phyloP scores from a whole-genome alignment of 768 basidiomycete species.

The Rhizopogon sp. region DNA sequence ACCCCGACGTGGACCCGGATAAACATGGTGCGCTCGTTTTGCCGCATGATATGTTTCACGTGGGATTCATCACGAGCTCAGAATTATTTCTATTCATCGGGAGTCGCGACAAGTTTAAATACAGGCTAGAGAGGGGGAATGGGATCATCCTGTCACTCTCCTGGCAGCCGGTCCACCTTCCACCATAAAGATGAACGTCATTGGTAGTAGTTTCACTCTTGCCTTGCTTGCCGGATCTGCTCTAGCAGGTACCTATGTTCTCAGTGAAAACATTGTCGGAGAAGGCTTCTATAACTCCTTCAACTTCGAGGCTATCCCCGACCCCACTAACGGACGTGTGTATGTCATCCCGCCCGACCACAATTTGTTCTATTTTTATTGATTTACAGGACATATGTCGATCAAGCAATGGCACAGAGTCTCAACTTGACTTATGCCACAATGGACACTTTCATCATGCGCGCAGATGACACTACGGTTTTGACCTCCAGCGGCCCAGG shows the following conservation, averaged over 20 bases:
- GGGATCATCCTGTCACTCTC: neutral
- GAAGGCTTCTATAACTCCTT: constrained; percentile 26
- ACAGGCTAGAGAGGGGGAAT: neutral
- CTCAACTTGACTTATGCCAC: constrained; percentile 24
- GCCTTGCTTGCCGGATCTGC: constrained; percentile 7
- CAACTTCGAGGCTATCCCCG: constrained; percentile 27
- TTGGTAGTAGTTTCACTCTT: constrained; percentile 7
- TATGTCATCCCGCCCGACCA: constrained; percentile 10
- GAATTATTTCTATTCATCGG: neutral
- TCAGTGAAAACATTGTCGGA: constrained; percentile 25
- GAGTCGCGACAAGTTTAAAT: constrained; percentile 9
- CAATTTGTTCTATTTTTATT: neutral
- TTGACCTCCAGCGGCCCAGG: constrained; percentile 25
- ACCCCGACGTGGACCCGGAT: neutral
- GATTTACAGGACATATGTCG: constrained; percentile 27
- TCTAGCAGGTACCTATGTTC: constrained; percentile 21
- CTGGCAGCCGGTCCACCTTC: neutral
- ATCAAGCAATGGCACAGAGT: constrained; percentile 19
- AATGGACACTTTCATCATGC: constrained; percentile 27
- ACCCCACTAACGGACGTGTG: constrained; percentile 35
- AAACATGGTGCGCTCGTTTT: neutral
- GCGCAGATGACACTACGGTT: constrained; percentile 30
- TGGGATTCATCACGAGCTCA: neutral
- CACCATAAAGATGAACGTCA: constrained; percentile 12
- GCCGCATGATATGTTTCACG: constrained; percentile 6